Percentiles rank a stretch among this genome's conserved stretches.
Conservation (phyloP, 805 yeast genomes). For the Metahyphopichia silvanorum region DNA sequence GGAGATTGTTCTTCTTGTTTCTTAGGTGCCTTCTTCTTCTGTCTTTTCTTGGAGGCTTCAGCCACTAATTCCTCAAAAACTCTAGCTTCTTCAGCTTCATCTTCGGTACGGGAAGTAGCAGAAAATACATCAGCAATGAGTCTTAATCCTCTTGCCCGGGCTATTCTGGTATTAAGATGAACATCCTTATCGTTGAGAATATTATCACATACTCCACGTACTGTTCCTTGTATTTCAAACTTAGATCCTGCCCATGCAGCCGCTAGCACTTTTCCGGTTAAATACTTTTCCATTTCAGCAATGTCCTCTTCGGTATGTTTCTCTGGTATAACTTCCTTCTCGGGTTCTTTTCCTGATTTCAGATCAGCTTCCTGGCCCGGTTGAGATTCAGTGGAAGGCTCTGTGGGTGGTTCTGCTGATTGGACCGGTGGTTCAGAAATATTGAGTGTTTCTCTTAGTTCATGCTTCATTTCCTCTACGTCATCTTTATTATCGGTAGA, state of each 20-base stretch:
- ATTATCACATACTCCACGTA: constrained; percentile 67
- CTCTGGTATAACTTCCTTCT: constrained; percentile 24
- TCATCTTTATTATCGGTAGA: constrained; percentile 12
- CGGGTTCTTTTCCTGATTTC: constrained; percentile 6
- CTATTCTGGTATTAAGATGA: constrained; percentile 42
- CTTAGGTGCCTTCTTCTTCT: constrained; percentile 22
- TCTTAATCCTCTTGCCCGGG: constrained; percentile 62
- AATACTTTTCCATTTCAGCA: constrained; percentile 68
- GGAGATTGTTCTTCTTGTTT: neutral
- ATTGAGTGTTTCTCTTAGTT: constrained; percentile 14
- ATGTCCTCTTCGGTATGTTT: constrained; percentile 54
- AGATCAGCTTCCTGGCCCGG: constrained; percentile 9
- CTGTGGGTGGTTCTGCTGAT: constrained; percentile 15
- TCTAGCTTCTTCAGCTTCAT: constrained; percentile 73
- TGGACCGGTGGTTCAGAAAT: constrained; percentile 7
- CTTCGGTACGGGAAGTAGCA: constrained; percentile 56
- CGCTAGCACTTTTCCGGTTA: constrained; percentile 75
- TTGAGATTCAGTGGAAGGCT: constrained; percentile 4
- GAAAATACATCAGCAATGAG: constrained; percentile 63
- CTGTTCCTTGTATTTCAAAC: constrained; percentile 71
- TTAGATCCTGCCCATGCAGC: constrained; percentile 86
- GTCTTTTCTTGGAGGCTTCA: constrained; percentile 42
- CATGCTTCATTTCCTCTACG: constrained; percentile 11
- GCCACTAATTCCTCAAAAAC: constrained; percentile 70
- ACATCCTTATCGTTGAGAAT: constrained; percentile 58